These are phyloP conservation scores for Cercophora sp. DNA, from an alignment of 495 filamentous ascomycete species.

Conservation along the genomic window DNA sequence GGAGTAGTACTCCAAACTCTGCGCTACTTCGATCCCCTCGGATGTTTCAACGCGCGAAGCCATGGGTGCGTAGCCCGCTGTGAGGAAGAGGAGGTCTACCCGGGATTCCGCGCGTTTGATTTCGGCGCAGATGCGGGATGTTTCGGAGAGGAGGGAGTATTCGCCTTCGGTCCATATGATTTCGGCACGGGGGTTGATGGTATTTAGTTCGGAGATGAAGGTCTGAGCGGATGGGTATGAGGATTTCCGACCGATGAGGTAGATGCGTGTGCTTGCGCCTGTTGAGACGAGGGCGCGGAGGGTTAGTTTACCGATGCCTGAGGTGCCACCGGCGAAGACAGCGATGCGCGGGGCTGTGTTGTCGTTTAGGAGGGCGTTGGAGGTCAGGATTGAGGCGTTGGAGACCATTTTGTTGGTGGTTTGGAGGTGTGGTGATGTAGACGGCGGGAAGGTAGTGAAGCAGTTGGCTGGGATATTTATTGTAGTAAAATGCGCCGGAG, in stretches of 20 bases:
- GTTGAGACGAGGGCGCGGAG: slow-evolving; percentile 8
- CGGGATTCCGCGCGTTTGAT: slow-evolving; percentile 16
- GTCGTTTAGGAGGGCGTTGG: slow-evolving; percentile 9
- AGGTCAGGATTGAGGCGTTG: slow-evolving; percentile 1
- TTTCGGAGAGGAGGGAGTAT: slow-evolving; percentile 2
- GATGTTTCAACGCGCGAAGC: slow-evolving; percentile 26
- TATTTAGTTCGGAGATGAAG: neutral
- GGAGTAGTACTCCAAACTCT: slow-evolving; percentile 34
- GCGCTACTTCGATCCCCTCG: slow-evolving; percentile 25
- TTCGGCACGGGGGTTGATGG: neutral
- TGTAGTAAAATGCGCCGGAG: too few relatives aligned
- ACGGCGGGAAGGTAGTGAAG: too few relatives aligned
- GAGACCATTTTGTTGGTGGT: neutral
- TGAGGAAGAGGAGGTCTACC: slow-evolving; percentile 36
- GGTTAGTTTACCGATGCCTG: slow-evolving; percentile 5
- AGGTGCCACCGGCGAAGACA: slow-evolving; percentile 7
- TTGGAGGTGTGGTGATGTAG: too few relatives aligned
- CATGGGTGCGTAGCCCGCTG: slow-evolving; percentile 35
- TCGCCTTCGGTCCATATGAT: slow-evolving; percentile 10
- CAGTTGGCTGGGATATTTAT: too few relatives aligned
- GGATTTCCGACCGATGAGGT: slow-evolving; percentile 7
- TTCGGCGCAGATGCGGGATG: neutral
- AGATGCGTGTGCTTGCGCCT: slow-evolving; percentile 3
- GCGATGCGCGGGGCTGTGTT: neutral
- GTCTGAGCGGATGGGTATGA: neutral